Base-by-base conservation (phyloP, 2,329 filamentous ascomycete species). In the Claviceps capensis region DNA sequence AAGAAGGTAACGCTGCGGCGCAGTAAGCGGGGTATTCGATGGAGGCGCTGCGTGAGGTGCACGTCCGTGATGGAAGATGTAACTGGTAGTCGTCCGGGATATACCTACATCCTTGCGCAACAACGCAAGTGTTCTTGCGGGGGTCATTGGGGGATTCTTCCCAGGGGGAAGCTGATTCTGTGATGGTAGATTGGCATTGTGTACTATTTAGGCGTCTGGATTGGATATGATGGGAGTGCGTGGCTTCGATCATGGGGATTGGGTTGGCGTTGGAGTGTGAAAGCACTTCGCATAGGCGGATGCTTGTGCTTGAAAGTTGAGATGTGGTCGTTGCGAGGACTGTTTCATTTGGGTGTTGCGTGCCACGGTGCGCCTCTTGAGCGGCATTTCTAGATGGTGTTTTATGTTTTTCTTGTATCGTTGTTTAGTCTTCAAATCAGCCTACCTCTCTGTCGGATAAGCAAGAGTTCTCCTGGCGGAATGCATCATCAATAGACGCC, bases 31-130 rank as follows among this genome's bases (percentile, higher is more conserved):
- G 53, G 50, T 34, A 59, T 58, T 48, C 61, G 62, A 53, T 70
- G 68, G 68, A 64, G 67, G 52, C 60, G 67, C 36, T 71, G 68
- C 51, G 76, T 77, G 19, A 71, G 83, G 41, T 86, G 83, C 62
- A 74, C 78, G 45, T 72, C 77, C 48, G 72, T 84, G n/a, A 84
- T 85, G 72, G 81, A 83, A 59, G 81, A 85, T 55, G 66, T 77
- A 0, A 65, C 63, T 30, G 69, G 65, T 14, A 66, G 65, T 23
- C 69, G 70, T 54, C 72, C 77, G 0, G 78, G 76, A 1, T 71
- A 75, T 52, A 71, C 67, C 3, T 79, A 79, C 62, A 68, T 81
- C 38, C 60, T 81, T 45, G 67, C 67, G 13, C 77, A 80, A 61
- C 75, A 79, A 62, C 68, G 75, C 23, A 72, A 71, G 59, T 82